These are phyloP conservation scores for Nakaseomyces uthaithaninus DNA, from an alignment of 1,139 yeast genomes.

Conservation along the genomic window DNA sequence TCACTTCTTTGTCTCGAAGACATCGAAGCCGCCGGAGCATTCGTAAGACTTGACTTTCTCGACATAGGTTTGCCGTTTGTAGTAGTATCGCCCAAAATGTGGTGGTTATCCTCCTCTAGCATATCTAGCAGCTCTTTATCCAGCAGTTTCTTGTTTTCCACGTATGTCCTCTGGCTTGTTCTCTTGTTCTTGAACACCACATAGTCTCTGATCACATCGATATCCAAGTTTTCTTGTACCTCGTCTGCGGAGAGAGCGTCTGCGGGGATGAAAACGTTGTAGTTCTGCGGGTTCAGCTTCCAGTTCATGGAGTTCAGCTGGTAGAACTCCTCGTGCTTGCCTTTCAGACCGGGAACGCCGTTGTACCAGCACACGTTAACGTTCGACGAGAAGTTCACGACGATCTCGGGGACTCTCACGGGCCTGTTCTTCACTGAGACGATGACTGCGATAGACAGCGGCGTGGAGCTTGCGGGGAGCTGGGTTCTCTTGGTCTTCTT, in stretches of 20 bases:
- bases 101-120: constrained; percentile 8
- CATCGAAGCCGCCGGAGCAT: background rate
- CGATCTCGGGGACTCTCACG: constrained; percentile 22
- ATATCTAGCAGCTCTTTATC: constrained; percentile 1
- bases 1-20: background rate
- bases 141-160: constrained; percentile 6
- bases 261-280: constrained; percentile 38
- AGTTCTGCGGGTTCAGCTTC: constrained; percentile 38
- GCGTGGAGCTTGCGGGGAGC: constrained; percentile 14
- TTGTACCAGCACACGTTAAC: constrained; percentile 43
- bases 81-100: background rate
- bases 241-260: constrained; percentile 16
- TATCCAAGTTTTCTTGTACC: constrained; percentile 12
- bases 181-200: constrained; percentile 16
- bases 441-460: constrained; percentile 22
- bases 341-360: constrained; percentile 37
- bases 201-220: constrained; percentile 5
- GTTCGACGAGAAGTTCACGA: constrained; percentile 27
- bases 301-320: constrained; percentile 41
- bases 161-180: constrained; percentile 6
- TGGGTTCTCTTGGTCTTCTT: constrained; percentile 4
- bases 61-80: background rate
- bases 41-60: background rate
- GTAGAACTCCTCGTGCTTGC: constrained; percentile 35
- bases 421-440: constrained; percentile 23